These are phyloP conservation scores for Calonectria naviculata DNA, from an alignment of 2,329 filamentous ascomycete species.

Conservation along the genomic window DNA sequence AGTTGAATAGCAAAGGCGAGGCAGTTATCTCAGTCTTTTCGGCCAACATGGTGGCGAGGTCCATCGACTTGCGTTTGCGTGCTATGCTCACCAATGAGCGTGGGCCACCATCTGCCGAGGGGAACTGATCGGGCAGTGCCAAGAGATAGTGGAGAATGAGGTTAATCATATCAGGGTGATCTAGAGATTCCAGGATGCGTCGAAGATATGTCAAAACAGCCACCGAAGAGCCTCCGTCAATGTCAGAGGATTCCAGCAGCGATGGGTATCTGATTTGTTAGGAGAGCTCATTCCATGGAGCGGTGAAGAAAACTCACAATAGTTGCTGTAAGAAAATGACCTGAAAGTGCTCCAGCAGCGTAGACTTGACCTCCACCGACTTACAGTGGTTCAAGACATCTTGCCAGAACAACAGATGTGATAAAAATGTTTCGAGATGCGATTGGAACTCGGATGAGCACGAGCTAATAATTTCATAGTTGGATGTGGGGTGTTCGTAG, in stretches of 20 bases:
- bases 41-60: conserved; percentile 83
- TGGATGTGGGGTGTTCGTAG: conserved; percentile 78
- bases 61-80: conserved; percentile 88
- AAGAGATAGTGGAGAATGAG: conserved; percentile 93
- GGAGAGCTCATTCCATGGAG: not conserved
- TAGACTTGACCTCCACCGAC: conserved; percentile 91
- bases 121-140: conserved; percentile 73
- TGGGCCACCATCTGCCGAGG: conserved; percentile 45
- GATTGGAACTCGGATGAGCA: conserved; percentile 80
- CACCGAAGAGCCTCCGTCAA: conserved; percentile 95
- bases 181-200: conserved; percentile 88
- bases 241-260: conserved; percentile 94
- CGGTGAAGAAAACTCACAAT: conserved; percentile 68
- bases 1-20: conserved; percentile 90
- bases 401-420: conserved; percentile 97
- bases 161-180: conserved; percentile 94
- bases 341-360: conserved; percentile 95
- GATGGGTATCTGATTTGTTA: conserved; percentile 81
- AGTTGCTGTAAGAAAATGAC: conserved; percentile 96
- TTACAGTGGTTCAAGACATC: conserved; percentile 96
- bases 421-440: conserved; percentile 94
- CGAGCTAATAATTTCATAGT: conserved; percentile 78
- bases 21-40: conserved; percentile 77
- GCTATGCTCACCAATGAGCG: conserved; percentile 69
- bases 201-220: conserved; percentile 94